Evolutionary conservation across 106 monocot genomes (phyloP), one percentile per base, ranked within the genome.

Genomic region (Platanthera guangdongensis): DNA sequence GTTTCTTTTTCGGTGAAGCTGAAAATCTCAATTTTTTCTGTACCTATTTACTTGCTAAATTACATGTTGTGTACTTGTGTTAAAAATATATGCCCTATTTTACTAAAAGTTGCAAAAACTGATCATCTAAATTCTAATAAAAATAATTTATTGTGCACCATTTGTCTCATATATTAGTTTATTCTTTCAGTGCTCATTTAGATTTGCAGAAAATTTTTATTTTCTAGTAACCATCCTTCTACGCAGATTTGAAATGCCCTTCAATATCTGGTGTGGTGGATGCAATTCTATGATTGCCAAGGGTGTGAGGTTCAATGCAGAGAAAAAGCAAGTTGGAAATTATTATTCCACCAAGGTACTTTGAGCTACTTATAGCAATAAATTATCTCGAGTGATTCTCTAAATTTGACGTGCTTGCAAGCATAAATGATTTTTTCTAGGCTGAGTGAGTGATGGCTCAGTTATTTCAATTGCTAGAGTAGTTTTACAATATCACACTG

Each of bases 211-310:
- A 71, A 81, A 22, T 65, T 30, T 22, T 51, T 19, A 72, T 21
- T 22, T 72, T 70, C 11, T 72, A 18, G n/a, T 64, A 25, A 64
- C 19, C 63, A 22, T 19, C 72, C 9, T 46, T 72, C 9, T 72
- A 2, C 51, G 47, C 79, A 99, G 97, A 74, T 99, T 99, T 59
- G 97, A 94, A 83, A 99, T 99, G 97, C 94, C 97, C 32, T 99
- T 83, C 86, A 91, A 99, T 83, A 67, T 99, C 7, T 99, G 97
- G 97, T 99, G 97, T 79, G 97, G 94, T 21, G 97, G 97, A 79
- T 99, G 97, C 86, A 93, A 99, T 71, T 88, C 91, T 9, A 99
- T 99, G 97, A 99, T 99, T 80, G 97, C 91, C 54, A 99, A 99
- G 84, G 97, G 94, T 82, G 97, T 99, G n/a, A 84, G 97, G 69